phyloP scores from a whole-genome alignment of 2,329 filamentous ascomycete species.

The Neophaeococcomyces aloes region DNA sequence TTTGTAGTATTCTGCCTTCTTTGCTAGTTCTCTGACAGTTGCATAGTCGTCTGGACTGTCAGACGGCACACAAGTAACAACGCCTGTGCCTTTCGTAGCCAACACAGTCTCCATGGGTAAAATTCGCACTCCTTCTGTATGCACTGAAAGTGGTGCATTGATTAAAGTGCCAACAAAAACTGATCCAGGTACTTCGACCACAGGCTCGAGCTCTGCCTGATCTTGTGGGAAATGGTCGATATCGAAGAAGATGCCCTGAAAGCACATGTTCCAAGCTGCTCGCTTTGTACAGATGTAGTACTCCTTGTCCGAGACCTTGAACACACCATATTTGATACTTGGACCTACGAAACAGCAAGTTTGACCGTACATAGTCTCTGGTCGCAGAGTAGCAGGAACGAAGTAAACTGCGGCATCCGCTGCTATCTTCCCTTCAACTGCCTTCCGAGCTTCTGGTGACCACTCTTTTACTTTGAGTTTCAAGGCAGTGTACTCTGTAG shows the following conservation, averaged over 20 bases:
- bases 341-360: conserved; percentile 92
- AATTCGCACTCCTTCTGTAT: conserved; percentile 74
- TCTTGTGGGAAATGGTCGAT: conserved; percentile 38
- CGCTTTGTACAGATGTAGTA: conserved; percentile 73
- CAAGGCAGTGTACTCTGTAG: conserved; percentile 85
- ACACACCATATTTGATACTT: conserved; percentile 78
- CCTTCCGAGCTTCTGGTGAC: conserved; percentile 62
- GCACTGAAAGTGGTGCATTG: conserved; percentile 75
- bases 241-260: conserved; percentile 70
- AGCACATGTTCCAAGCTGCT: conserved; percentile 88
- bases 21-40: conserved; percentile 73
- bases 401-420: conserved; percentile 73
- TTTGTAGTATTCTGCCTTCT: conserved; percentile 92
- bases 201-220: conserved; percentile 64
- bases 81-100: conserved; percentile 87
- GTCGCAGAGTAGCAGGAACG: conserved; percentile 80
- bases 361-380: conserved; percentile 98
- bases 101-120: conserved; percentile 92
- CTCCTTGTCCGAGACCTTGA: conserved; percentile 60
- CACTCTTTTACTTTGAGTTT: conserved; percentile 89
- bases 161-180: conserved; percentile 81
- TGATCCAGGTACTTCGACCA: conserved; percentile 64
- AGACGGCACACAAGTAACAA: conserved; percentile 90
- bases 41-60: conserved; percentile 94
- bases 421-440: conserved; percentile 67